A percentile compares a stretch with the other conserved stretches of the same genome.
These are phyloP conservation scores for Rugosomyces carneus DNA, from an alignment of 1,284 basidiomycete genomes.

Conservation along the genomic window DNA sequence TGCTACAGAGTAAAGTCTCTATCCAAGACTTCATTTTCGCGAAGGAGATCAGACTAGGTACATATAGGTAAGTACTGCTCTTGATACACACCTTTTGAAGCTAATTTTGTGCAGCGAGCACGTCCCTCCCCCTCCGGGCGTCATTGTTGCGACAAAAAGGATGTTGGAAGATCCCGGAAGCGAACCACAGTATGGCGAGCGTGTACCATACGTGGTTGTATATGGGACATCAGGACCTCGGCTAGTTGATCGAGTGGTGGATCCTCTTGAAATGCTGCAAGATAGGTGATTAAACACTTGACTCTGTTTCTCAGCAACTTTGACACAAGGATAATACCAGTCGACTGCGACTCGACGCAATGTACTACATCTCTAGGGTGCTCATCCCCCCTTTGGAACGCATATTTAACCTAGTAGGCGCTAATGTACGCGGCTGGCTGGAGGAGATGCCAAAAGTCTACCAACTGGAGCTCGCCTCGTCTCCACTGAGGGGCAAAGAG, in stretches of 20 bases:
- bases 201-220: constrained; percentile 87
- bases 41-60: constrained; percentile 90
- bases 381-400: constrained; percentile 88
- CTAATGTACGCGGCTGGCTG: constrained; percentile 86
- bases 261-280: constrained; percentile 73
- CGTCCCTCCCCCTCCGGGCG: constrained; percentile 85
- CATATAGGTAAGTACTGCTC: constrained; percentile 61
- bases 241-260: constrained; percentile 78
- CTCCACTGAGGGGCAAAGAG: constrained; percentile 29
- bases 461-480: constrained; percentile 36
- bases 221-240: constrained; percentile 61
- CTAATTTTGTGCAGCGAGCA: constrained; percentile 51
- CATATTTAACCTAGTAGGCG: constrained; percentile 90
- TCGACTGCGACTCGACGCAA: constrained; percentile 65
- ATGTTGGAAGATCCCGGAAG: constrained; percentile 73
- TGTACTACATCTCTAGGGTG: constrained; percentile 88
- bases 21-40: constrained; percentile 92
- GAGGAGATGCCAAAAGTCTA: constrained; percentile 75
- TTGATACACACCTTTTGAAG: not conserved
- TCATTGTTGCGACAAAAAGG: constrained; percentile 75
- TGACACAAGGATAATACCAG: constrained; percentile 25
- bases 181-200: constrained; percentile 89
- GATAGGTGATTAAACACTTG: constrained; percentile 43
- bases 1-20: constrained; percentile 76
- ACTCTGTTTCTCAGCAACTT: too few species aligned